Base-by-base conservation (phyloP, 441 rosid species). In the Croton laevigatus region DNA sequence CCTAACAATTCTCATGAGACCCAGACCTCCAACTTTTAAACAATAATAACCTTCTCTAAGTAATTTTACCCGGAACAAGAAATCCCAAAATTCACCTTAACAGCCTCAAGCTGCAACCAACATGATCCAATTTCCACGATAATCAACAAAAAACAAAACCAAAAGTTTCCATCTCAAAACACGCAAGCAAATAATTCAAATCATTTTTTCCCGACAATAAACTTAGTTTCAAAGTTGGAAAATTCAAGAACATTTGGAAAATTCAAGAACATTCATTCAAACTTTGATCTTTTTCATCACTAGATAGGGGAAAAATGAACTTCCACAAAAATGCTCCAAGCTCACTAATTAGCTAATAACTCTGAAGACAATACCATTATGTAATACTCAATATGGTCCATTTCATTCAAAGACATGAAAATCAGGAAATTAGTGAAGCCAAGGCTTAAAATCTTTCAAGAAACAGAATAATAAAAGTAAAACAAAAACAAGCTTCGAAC, bases 1-100 rank as follows among this genome's bases (percentile, higher is more conserved):
- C 97, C 98, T 89, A 83, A 80, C 85, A 89, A 88, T 81, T 87
- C 91, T 91, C 97, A 94, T 90, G 92, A 93, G 91, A 88, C 79
- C 91, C 80, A 83, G 84, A 81, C 79, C 84, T 84, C 80, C 82
- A 74, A 80, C 82, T 75, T 81, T 77, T 79, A 79, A 84, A 87
- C 84, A 84, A 82, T 77, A 86, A 85, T 75, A 86, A 81, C 91
- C 86, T 76, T 82, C 81, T 73, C 83, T 82, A 85, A 79, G 82
- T 78, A 79, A 76, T 79, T 74, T 78, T 81, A 83, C 80, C 87
- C 78, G 72, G 69, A 81, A 73, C 77, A 74, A 60, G 71, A 62
- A 71, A 65, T 77, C 78, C 75, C 71, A 46, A 65, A 78, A 49
- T 74, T 76, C 80, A 81, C 85, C 85, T 81, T 76, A 76, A 71